Base-by-base conservation (phyloP, 169 alveolate species). In the Toxoplasma gondii region DNA sequence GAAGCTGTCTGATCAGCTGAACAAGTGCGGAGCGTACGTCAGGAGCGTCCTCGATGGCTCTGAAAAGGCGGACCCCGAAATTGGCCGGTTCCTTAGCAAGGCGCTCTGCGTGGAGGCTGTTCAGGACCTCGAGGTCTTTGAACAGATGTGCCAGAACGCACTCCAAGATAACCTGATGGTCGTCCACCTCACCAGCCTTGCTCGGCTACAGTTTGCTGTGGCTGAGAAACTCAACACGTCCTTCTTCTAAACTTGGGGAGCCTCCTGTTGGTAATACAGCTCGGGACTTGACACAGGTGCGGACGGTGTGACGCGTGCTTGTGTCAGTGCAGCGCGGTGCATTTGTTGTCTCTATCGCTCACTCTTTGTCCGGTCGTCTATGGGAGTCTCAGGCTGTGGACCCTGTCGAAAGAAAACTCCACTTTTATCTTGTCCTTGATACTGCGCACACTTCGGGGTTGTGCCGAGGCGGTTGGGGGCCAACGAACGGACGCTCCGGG, bases 191-290 rank as follows among this genome's bases (percentile, higher is more conserved):
- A 88, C 96, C 94, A 53, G 96, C 96, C 53, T 97, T 88, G 98
- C 98, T 0, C 95, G 96, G 82, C 91, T 97, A 91, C 98, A 97
- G 95, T 97, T 97, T 94, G 97, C 97, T 44, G 97, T 97, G 67
- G 98, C 98, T 27, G 98, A 97, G 90, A 97, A 96, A 80, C 96
- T 97, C 91, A 97, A 97, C 95, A 91, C 98, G n/a, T 96, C 98
- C 64, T 96, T 97, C 78, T 88, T 93, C 58, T 93, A 74, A 88
- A 16, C 0, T 17, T 49, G 58, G 58, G 58, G 22, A 49, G 58
- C 58, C 22, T 17, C 58, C 58, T 49, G 12, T 49, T 17, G 58
- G 58, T 49, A 17, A 49, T 17, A 17, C 58, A 17, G 58, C 58
- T 17, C 27, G 58, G 58, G 58, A 49, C 58, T 9, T 49, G 22